Base-by-base conservation (phyloP, 1,139 yeast species). In the Diutina catenulata region DNA sequence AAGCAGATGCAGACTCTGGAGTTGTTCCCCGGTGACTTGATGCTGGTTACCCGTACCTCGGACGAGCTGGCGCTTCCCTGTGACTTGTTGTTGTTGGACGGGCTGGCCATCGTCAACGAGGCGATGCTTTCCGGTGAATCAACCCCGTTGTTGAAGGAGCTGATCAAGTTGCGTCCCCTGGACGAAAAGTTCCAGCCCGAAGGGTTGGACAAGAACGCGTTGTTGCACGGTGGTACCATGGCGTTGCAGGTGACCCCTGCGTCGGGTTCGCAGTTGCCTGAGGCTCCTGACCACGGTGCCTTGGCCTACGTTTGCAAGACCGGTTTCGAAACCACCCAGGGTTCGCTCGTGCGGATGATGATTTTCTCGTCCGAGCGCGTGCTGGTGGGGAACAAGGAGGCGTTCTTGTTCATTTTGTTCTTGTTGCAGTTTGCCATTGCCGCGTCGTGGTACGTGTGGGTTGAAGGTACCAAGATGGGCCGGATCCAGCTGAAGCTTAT, bases 51-150 rank as follows among this genome's bases (percentile, higher is more conserved):
- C 13, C 80, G 98, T 61, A 82, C 95, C 13, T 77, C 68, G 43
- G 98, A 91, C 40, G 97, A 87, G 39, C 75, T 83, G 48, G 96
- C 97, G 2, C 64, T 91, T 40, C 97, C 99, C n/a, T 91, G 99
- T 67, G 99, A 91, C 58, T 64, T 91, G 61, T 62, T 91, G 35
- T 68, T 91, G 39, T 60, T 86, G 39, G 88, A 80, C 50, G 97
- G 97, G 38, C 69, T 94, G 33, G 93, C 93, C 42, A 88, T 88
- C 55, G 94, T 88, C 36, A 88, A 88, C 54, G 98, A 88, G 64
- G 97, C 97, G 25, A 88, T 88, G 97, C 76, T 88, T 43, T 83
- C 95, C 4, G 99, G 99, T 56, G 99, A 91, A 64, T 84, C 95
- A 6, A 91, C 98, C 37, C 99, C 99, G 8, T 67, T 91, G 49